phyloP scores from a whole-genome alignment of 2,329 filamentous ascomycete species.

The Penicillium sp. region DNA sequence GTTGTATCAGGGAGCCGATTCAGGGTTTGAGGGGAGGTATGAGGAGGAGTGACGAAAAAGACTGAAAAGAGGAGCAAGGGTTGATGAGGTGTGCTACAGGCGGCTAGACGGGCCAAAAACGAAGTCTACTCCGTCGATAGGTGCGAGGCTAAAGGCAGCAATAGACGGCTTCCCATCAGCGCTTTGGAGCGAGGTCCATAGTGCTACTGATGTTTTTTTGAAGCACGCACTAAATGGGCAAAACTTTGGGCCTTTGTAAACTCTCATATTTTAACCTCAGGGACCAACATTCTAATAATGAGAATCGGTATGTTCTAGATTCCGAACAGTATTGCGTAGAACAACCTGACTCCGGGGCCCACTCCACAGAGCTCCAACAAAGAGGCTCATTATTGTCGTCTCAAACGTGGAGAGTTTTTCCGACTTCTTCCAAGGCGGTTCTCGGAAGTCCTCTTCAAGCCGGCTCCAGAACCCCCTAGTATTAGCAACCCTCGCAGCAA shows the following conservation, averaged over 20 bases:
- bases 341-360: neutral
- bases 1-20: neutral
- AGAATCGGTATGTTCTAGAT: neutral
- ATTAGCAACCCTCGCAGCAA: neutral
- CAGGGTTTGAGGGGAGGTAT: neutral
- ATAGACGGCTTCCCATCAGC: too few species aligned
- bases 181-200: too few species aligned
- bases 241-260: neutral
- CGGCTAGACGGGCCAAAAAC: conserved; percentile 9
- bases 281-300: neutral
- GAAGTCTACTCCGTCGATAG: neutral
- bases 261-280: neutral
- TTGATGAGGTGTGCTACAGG: conserved; percentile 10
- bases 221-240: neutral
- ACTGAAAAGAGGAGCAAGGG: conserved; percentile 7
- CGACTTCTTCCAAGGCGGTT: conserved; percentile 9
- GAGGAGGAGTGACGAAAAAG: conserved; percentile 11
- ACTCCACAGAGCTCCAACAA: neutral
- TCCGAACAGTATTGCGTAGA: neutral
- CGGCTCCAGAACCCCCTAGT: neutral
- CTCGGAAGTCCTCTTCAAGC: neutral
- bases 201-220: too few species aligned
- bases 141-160: too few species aligned
- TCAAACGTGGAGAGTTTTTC: conserved; percentile 3
- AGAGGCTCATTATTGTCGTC: neutral